Conservation (phyloP, 768 basidiomycete genomes). For the Pisolithus microcarpus region DNA sequence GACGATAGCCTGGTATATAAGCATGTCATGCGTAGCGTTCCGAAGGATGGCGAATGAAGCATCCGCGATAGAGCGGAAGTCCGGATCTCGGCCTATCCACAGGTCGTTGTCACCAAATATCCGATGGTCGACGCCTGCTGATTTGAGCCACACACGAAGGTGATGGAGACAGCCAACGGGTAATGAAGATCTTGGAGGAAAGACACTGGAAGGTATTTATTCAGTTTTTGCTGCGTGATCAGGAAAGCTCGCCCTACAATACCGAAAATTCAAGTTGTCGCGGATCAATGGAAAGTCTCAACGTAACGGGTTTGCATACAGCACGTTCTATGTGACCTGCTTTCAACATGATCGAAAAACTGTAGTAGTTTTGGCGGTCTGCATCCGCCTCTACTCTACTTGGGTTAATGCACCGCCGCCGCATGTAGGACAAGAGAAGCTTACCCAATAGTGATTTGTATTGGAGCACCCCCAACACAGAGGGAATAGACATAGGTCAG, state of each 20-base stretch:
- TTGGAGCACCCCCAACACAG: conserved; percentile 34
- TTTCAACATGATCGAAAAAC: conserved; percentile 49
- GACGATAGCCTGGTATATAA: conserved; percentile 48
- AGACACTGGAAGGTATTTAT: conserved; percentile 32
- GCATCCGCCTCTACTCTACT: conserved; percentile 24
- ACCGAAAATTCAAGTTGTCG: conserved; percentile 50
- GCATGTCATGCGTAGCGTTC: conserved; percentile 34
- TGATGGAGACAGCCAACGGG: conserved; percentile 50
- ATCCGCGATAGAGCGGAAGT: conserved; percentile 51
- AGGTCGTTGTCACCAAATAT: conserved; percentile 58
- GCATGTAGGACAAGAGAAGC: conserved; percentile 9
- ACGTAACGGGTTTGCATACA: conserved; percentile 39
- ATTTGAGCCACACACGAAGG: conserved; percentile 59
- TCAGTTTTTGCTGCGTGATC: background rate
- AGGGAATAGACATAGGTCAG: conserved; percentile 44
- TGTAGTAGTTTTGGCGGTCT: conserved; percentile 32
- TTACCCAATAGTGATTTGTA: conserved; percentile 49
- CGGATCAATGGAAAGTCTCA: conserved; percentile 47
- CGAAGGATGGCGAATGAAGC: conserved; percentile 50
- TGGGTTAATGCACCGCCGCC: conserved; percentile 6
- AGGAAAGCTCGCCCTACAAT: conserved; percentile 38
- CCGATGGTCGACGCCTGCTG: conserved; percentile 52
- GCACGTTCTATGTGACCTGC: conserved; percentile 49
- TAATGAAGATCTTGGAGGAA: conserved; percentile 51
- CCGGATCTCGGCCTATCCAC: conserved; percentile 61